A percentile compares a stretch with the other conserved stretches of the same genome.
phyloP scores from a whole-genome alignment of 345 rosid genomes.

The Eucalyptus dawsonii region DNA sequence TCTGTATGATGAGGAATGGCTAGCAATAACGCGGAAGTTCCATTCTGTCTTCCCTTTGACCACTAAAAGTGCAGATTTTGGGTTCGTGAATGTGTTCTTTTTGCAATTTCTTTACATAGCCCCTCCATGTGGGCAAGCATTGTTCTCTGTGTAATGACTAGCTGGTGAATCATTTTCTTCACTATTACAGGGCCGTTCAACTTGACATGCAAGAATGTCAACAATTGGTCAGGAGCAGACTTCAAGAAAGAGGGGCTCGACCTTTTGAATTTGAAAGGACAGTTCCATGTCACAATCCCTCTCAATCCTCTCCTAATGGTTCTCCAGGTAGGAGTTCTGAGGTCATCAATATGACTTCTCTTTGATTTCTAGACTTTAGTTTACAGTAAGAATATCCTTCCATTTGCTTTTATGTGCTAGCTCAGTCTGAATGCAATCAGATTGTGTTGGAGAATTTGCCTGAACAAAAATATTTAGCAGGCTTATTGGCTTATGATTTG shows the following conservation, averaged over 20 bases:
- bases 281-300: slow-evolving; percentile 44
- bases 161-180: neutral
- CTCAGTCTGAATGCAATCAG: neutral
- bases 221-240: slow-evolving; percentile 51
- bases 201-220: slow-evolving; percentile 51
- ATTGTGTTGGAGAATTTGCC: neutral
- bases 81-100: slow-evolving; percentile 19
- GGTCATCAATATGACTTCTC: neutral
- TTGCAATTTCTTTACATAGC: neutral
- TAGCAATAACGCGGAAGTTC: slow-evolving; percentile 53
- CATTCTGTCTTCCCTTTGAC: slow-evolving; percentile 68
- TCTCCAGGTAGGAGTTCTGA: slow-evolving; percentile 17
- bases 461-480: neutral
- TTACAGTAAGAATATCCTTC: neutral
- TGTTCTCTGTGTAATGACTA: neutral
- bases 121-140: neutral
- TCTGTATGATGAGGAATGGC: slow-evolving; percentile 88
- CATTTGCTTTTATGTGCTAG: neutral
- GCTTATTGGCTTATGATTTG: neutral
- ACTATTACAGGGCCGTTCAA: slow-evolving; percentile 18
- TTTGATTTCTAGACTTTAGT: neutral
- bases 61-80: slow-evolving; percentile 21
- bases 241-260: slow-evolving; percentile 49
- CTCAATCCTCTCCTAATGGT: slow-evolving; percentile 13
- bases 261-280: slow-evolving; percentile 68